Conservation (phyloP, 495 filamentous ascomycete species). For the Xylaria acuta region DNA sequence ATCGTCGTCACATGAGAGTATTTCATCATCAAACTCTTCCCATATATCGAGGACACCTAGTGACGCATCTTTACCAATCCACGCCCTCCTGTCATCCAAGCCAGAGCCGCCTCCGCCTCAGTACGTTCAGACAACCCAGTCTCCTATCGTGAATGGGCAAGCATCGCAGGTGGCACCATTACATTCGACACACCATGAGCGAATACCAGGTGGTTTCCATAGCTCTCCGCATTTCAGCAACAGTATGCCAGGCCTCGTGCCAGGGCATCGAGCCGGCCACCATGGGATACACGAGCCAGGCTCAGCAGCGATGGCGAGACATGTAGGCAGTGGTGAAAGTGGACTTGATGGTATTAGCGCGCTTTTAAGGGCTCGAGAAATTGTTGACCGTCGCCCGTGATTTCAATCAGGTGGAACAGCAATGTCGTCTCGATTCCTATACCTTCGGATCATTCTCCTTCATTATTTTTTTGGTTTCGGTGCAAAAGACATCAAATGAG, state of each 20-base stretch:
- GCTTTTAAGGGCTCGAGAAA: constrained; percentile 60
- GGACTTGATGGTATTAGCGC: constrained; percentile 59
- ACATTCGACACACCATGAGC: constrained; percentile 33
- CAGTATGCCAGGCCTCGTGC: constrained; percentile 16
- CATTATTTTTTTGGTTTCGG: neutral
- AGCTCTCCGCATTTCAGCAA: neutral
- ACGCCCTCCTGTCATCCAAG: constrained; percentile 51
- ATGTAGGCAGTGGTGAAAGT: constrained; percentile 15
- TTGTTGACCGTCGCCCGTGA: constrained; percentile 53
- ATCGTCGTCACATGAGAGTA: constrained; percentile 46
- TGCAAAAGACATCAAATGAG: neutral
- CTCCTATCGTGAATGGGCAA: neutral
- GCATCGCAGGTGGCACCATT: constrained; percentile 30
- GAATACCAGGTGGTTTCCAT: constrained; percentile 26
- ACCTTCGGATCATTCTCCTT: neutral
- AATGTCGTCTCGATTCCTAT: neutral
- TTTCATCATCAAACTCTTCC: constrained; percentile 40
- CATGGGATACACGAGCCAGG: neutral
- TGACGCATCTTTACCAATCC: constrained; percentile 54
- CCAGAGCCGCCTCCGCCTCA: constrained; percentile 32
- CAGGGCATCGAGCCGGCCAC: constrained; percentile 6
- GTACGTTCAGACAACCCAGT: neutral
- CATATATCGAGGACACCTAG: constrained; percentile 47
- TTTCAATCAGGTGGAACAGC: neutral
- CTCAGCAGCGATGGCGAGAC: constrained; percentile 21